A percentile compares a stretch with the other conserved stretches of the same genome.
phyloP scores from a whole-genome alignment of 2,329 filamentous ascomycete species.

The Colletotrichum phormii region DNA sequence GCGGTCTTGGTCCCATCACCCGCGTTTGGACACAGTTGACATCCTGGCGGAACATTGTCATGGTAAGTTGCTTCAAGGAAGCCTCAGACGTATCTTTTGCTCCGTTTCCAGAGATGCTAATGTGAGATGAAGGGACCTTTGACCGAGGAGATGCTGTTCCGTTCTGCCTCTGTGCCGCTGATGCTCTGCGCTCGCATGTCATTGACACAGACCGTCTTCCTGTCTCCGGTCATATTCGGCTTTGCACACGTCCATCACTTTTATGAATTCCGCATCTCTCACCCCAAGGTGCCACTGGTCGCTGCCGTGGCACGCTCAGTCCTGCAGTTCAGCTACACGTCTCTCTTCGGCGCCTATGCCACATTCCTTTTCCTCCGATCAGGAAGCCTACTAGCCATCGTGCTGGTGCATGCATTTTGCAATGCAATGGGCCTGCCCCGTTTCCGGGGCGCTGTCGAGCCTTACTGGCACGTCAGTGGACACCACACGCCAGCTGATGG shows the following conservation, averaged over 20 bases:
- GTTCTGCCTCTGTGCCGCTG: conserved; percentile 85
- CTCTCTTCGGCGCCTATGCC: conserved; percentile 92
- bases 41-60: conserved; percentile 87
- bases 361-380: conserved; percentile 90
- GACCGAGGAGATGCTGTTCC: conserved; percentile 95
- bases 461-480: conserved; percentile 49
- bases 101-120: neutral
- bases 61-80: conserved; percentile 66
- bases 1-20: conserved; percentile 65
- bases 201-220: conserved; percentile 74
- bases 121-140: conserved; percentile 74
- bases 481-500: neutral
- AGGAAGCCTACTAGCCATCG: conserved; percentile 80
- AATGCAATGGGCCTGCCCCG: conserved; percentile 92
- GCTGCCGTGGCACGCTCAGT: conserved; percentile 77
- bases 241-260: conserved; percentile 95
- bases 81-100: conserved; percentile 7
- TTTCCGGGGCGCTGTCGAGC: conserved; percentile 82
- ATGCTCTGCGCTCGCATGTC: conserved; percentile 77
- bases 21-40: conserved; percentile 79
- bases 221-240: conserved; percentile 90
- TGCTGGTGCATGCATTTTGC: conserved; percentile 87
- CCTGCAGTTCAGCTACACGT: conserved; percentile 91
- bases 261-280: conserved; percentile 89
- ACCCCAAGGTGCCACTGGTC: conserved; percentile 74